Base-by-base conservation (phyloP, 345 rosid genomes). In the Euphorbia tirucalli region DNA sequence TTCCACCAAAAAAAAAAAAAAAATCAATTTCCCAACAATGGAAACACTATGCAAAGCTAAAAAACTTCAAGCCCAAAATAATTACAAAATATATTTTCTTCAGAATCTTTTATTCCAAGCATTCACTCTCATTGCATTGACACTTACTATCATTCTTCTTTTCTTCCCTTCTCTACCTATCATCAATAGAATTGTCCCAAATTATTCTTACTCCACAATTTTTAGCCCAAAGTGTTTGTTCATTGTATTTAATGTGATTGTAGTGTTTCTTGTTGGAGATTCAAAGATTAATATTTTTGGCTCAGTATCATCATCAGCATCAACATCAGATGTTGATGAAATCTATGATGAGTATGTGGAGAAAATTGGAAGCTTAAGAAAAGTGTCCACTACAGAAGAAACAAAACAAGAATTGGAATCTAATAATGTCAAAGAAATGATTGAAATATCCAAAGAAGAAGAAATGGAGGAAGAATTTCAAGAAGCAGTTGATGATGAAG, bases 181-280 rank as follows among this genome's bases (percentile, higher is more conserved):
- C n/a, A n/a, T n/a, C n/a, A n/a, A n/a, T n/a, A n/a, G n/a, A n/a
- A n/a, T 35, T 35, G 3, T 35, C 39, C 39, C 39, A 35, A 35
- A 35, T 31, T 49, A 24, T 31, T 73, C 30, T 71, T 74, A 4
- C 68, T 72, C 84, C 39, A 84, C 68, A 21, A 65, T 76, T 30
- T 71, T 66, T 32, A 71, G 71, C 32, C 88, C 89, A 0, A 83
- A 74, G 68, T 84, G 83, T 58, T 71, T 87, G 81, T 87, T 89
- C 57, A 1, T 89, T 10, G 74, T 87, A 2, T 83, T 79, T 28
- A 89, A 89, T 70, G 80, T 77, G 59, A 89, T 89, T 46, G 77
- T 89, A 41, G 73, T 66, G 62, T 77, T 83, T 75, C 89, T 89
- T 5, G 77, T 85, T 21, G 83, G 91, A 59, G 83, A 87, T 75